Evolutionary conservation across 192 early-diverging fungal genomes (phyloP), one percentile per base, ranked within the genome.

Genomic region (Podochytrium sp.): DNA sequence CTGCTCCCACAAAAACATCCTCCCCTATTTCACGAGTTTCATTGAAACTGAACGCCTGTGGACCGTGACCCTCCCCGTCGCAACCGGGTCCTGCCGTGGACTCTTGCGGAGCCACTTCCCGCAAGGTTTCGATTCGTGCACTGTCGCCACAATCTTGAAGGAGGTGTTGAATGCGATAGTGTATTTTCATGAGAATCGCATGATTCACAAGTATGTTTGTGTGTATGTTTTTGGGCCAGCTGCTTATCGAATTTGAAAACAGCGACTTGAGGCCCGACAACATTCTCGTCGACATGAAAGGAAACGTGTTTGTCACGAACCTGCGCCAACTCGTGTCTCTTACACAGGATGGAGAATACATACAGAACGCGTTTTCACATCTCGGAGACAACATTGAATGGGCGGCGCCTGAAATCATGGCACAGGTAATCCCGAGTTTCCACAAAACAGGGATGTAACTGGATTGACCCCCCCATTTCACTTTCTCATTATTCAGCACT

Each of bases 171-270:
- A 78, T 42, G 88, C 78, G 4, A 60, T 90, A 29, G n/a, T 47
- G 2, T 88, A 90, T 70, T 53, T 90, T 63, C 88, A 89, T 74
- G 80, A 81, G 3, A 86, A 85, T 59, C 67, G 77, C 35, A 79
- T 90, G 79, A 85, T 90, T 49, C 88, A 90, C 71, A 90, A 90
- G 85, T 87, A 41, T 18, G n/a, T n/a, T n/a, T n/a, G n/a, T n/a
- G n/a, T 61, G 25, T 35, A 12, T 0, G 1, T 76, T 51, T 37
- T 78, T 62, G 12, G n/a, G 14, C 1, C 7, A 18, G 1, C 60
- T 40, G 14, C 30, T 3, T 35, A 68, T 20, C 49, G 2, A 74
- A 76, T 38, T 5, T 50, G 1, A 18, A 33, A 1, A 20, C 42
- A 87, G 86, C 63, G 85, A 90, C 58, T 78, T 90, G 52, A 73